Percentiles rank a stretch among this genome's conserved stretches.
These are phyloP conservation scores for Astrothelium macrocarpum DNA, from an alignment of 495 filamentous ascomycete species.

Conservation along the genomic window DNA sequence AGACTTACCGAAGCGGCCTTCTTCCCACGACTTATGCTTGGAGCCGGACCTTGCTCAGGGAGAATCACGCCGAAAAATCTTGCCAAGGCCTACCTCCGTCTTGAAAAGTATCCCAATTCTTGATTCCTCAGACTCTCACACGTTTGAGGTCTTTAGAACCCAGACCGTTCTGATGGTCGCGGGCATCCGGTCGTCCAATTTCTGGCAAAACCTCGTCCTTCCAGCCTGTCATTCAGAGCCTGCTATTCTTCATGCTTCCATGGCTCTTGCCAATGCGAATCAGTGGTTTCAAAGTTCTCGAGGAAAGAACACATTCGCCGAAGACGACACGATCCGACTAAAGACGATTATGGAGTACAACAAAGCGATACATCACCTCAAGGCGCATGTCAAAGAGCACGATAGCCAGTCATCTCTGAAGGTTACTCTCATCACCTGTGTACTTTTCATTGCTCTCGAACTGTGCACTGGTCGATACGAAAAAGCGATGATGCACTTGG, in stretches of 20 bases:
- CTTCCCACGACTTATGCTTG: conserved; percentile 1
- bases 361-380: conserved; percentile 4
- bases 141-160: neutral
- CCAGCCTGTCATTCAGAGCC: conserved; percentile 3
- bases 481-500: conserved; percentile 1
- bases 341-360: neutral
- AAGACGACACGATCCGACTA: neutral
- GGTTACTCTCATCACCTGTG: conserved; percentile 1
- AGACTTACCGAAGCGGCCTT: neutral
- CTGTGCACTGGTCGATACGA: neutral
- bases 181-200: neutral
- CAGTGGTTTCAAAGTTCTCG: neutral
- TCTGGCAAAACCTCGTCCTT: neutral
- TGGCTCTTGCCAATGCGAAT: neutral
- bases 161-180: neutral
- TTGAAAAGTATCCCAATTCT: neutral
- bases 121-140: neutral
- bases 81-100: neutral
- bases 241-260: conserved; percentile 1
- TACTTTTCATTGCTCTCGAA: neutral
- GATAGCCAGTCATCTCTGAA: neutral
- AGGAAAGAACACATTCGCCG: neutral
- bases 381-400: neutral
- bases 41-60: neutral
- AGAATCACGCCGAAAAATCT: neutral